A percentile compares a stretch with the other conserved stretches of the same genome.
Evolutionary conservation across 2,329 filamentous ascomycete species (phyloP).

Genomic region (Stemphylium beticola): DNA sequence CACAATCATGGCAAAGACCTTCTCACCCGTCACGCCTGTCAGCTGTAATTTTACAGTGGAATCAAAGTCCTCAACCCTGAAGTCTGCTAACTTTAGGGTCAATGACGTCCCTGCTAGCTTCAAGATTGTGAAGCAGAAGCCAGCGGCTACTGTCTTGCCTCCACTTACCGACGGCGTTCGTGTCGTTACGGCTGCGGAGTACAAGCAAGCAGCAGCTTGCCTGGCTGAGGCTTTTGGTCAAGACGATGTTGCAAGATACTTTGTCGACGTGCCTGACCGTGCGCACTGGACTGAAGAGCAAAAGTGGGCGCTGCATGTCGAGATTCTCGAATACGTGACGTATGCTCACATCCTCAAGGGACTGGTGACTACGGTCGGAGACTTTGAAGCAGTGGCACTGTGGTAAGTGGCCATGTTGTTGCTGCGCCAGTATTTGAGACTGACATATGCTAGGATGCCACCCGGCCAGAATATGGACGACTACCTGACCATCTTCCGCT

Average conservation of each 20-base stretch:
- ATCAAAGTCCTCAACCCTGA: conserved; percentile 49
- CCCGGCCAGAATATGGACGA: conserved; percentile 77
- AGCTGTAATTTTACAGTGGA: conserved; percentile 39
- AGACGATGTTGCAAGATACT: conserved; percentile 76
- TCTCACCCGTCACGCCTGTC: conserved; percentile 38
- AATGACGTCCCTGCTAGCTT: conserved; percentile 42
- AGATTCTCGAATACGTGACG: conserved; percentile 78
- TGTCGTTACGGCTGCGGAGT: conserved; percentile 68
- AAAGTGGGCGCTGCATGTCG: conserved; percentile 77
- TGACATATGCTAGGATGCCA: conserved; percentile 65
- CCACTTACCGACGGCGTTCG: conserved; percentile 61
- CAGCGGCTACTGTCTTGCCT: conserved; percentile 26
- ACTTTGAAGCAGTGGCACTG: conserved; percentile 78
- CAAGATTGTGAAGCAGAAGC: conserved; percentile 38
- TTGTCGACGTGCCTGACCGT: conserved; percentile 74
- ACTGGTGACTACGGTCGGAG: conserved; percentile 74
- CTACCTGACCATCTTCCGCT: conserved; percentile 73
- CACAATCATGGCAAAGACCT: conserved; percentile 56
- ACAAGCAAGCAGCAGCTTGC: conserved; percentile 71
- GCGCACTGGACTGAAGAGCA: conserved; percentile 66
- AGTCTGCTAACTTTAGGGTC: conserved; percentile 35
- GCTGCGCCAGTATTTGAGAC: background rate
- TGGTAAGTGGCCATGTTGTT: conserved; percentile 64
- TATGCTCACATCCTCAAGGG: conserved; percentile 78
- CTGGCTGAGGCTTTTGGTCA: conserved; percentile 79